Percentiles rank a stretch among this genome's conserved stretches.
Conservation (phyloP, 2,329 filamentous ascomycete genomes). For the Ustulina deusta region DNA sequence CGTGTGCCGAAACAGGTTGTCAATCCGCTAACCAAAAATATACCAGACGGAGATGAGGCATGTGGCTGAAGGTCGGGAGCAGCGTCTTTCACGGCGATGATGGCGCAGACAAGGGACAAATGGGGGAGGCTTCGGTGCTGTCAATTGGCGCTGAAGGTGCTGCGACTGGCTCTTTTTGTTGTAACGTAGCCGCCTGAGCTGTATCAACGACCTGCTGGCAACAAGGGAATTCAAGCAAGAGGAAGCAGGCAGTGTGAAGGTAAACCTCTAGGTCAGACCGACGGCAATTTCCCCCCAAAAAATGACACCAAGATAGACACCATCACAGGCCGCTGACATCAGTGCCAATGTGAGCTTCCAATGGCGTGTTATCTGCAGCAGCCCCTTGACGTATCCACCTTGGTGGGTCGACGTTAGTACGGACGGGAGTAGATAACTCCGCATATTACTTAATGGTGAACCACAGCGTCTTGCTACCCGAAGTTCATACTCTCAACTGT, state of each 20-base stretch:
- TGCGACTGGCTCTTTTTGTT: not conserved
- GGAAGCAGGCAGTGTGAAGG: not conserved
- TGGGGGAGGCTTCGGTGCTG: not conserved
- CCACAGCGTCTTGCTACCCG: too few relatives aligned
- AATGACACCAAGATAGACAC: slow-evolving; percentile 14
- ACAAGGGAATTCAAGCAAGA: not conserved
- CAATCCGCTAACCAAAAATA: not conserved
- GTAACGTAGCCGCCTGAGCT: not conserved
- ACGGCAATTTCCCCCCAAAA: not conserved
- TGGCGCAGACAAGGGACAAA: not conserved
- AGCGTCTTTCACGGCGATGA: not conserved
- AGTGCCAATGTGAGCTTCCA: slow-evolving; percentile 9
- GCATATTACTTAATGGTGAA: too few relatives aligned
- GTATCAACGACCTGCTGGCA: not conserved
- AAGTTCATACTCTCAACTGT: not conserved
- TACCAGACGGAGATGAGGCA: not conserved
- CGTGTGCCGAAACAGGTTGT: not conserved
- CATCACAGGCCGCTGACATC: slow-evolving; percentile 29
- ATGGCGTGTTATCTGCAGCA: too few relatives aligned
- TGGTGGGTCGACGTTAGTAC: too few relatives aligned
- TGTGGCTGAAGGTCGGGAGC: not conserved
- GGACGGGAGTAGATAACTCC: too few relatives aligned
- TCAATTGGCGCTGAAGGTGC: not conserved
- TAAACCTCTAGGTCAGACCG: not conserved
- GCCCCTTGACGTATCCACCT: too few relatives aligned